These are phyloP conservation scores for Vigna angularis DNA, from an alignment of 306 rosid genomes.

Conservation along the genomic window DNA sequence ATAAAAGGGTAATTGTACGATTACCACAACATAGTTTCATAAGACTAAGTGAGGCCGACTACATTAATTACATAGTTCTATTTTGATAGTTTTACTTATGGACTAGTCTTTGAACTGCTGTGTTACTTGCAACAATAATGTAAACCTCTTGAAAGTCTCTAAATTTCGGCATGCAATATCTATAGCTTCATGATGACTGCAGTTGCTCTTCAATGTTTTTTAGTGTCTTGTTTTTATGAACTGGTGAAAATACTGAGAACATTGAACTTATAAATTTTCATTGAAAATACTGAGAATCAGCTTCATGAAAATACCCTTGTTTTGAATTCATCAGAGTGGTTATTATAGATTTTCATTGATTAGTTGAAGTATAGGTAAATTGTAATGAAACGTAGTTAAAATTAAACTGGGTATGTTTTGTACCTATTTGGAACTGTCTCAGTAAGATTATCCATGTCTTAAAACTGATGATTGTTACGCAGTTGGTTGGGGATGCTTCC, in stretches of 20 bases:
- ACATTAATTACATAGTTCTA: not conserved
- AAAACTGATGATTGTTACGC: slow-evolving; percentile 45
- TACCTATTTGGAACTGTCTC: slow-evolving; percentile 21
- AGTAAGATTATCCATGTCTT: slow-evolving; percentile 28
- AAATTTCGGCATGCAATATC: slow-evolving; percentile 36
- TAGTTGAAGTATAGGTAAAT: slow-evolving; percentile 28
- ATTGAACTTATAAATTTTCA: not conserved
- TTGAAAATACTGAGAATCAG: too few species aligned
- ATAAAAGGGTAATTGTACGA: not conserved
- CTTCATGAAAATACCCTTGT: slow-evolving; percentile 6
- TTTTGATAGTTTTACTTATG: slow-evolving; percentile 17
- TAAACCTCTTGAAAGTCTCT: slow-evolving; percentile 1
- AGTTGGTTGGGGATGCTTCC: slow-evolving; percentile 99
- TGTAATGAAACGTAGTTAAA: slow-evolving; percentile 9
- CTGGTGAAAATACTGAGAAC: slow-evolving; percentile 5
- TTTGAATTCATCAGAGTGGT: slow-evolving; percentile 11
- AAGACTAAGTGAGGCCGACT: not conserved
- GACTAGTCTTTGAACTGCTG: not conserved
- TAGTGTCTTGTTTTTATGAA: slow-evolving; percentile 19
- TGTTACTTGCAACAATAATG: slow-evolving; percentile 7
- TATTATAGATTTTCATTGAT: slow-evolving; percentile 17
- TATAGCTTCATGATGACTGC: slow-evolving; percentile 6
- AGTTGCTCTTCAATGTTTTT: slow-evolving; percentile 16
- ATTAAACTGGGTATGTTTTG: slow-evolving; percentile 26
- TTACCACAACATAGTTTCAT: not conserved